Evolutionary conservation across 306 rosid species (phyloP).

Genomic region (Leucaena leucocephala): DNA sequence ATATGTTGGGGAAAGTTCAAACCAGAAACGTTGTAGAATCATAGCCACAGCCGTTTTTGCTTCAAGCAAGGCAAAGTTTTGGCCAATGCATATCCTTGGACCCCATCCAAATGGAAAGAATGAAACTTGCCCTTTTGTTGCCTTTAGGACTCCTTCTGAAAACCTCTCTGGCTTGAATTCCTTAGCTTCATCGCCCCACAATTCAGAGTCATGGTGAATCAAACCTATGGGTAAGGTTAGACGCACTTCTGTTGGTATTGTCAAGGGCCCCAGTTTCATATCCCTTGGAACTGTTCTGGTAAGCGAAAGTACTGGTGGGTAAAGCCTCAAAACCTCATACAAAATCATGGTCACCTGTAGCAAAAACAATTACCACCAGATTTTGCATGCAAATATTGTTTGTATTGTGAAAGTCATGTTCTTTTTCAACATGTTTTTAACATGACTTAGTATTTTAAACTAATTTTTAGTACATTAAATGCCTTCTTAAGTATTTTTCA

Average conservation of each 20-base stretch:
- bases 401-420: no score
- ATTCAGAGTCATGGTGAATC: constrained; percentile 46
- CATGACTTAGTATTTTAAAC: no score
- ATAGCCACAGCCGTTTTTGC: constrained; percentile 43
- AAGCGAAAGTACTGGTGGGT: constrained; percentile 34
- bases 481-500: no score
- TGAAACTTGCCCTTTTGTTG: constrained; percentile 44
- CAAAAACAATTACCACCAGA: background rate
- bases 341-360: constrained; percentile 58
- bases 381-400: background rate
- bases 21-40: constrained; percentile 49
- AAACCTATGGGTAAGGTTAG: constrained; percentile 35
- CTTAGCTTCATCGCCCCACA: constrained; percentile 63
- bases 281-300: constrained; percentile 17
- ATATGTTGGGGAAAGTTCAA: constrained; percentile 50
- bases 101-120: constrained; percentile 70
- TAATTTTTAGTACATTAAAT: no score
- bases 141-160: constrained; percentile 53
- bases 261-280: constrained; percentile 43
- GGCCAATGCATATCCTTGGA: constrained; percentile 67
- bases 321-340: constrained; percentile 59
- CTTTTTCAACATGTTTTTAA: no score
- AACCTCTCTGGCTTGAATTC: constrained; percentile 71
- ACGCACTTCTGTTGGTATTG: constrained; percentile 48
- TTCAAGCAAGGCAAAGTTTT: constrained; percentile 51